Conservation (phyloP, 257 asterid genomes). For the Nicotiana noctiflora region DNA sequence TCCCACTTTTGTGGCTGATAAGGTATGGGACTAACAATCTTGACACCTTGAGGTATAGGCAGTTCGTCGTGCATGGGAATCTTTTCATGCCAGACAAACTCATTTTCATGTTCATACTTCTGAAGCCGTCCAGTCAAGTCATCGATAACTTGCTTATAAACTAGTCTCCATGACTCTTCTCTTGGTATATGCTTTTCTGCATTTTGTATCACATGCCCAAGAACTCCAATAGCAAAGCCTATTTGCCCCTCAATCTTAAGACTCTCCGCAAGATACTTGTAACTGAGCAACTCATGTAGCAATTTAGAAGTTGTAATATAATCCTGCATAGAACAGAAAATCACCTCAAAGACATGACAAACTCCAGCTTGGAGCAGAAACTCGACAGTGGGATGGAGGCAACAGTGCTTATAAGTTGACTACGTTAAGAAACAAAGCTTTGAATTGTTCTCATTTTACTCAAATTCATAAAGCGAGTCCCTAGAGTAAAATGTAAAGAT, state of each 20-base stretch:
- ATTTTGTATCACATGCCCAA: conserved; percentile 31
- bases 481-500: neutral
- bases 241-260: conserved; percentile 40
- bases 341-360: neutral
- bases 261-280: conserved; percentile 36
- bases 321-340: conserved; percentile 35
- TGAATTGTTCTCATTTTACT: neutral
- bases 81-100: conserved; percentile 52
- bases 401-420: neutral
- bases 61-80: conserved; percentile 25
- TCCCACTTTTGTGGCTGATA: conserved; percentile 39
- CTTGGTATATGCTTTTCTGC: conserved; percentile 31
- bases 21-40: conserved; percentile 39
- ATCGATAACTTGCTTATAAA: conserved; percentile 24
- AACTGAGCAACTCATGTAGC: conserved; percentile 46
- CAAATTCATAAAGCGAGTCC: neutral
- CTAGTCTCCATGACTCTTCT: conserved; percentile 46
- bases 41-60: conserved; percentile 34
- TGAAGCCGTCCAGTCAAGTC: conserved; percentile 28
- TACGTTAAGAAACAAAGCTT: neutral
- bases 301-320: conserved; percentile 30
- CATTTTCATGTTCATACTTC: conserved; percentile 59
- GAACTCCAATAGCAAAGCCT: conserved; percentile 48
- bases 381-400: neutral
- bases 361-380: neutral